These are phyloP conservation scores for Chalara sp. DNA, from an alignment of 2,329 filamentous ascomycete genomes.

Conservation along the genomic window DNA sequence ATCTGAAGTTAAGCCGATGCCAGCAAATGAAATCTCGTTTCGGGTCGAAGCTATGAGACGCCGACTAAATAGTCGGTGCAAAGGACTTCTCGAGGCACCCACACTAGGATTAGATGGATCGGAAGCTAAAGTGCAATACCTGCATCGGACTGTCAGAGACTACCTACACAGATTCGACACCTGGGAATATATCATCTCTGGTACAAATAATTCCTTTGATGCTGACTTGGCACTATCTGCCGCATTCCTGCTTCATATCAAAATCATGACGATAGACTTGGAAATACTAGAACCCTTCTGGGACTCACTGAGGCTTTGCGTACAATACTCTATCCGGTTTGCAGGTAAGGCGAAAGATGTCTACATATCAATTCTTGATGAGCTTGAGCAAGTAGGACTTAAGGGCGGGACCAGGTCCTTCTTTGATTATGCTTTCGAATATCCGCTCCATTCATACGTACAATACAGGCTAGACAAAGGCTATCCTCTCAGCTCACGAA, in stretches of 20 bases:
- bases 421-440: too few relatives aligned
- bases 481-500: too few relatives aligned
- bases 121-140: slow-evolving; percentile 6
- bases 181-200: neutral
- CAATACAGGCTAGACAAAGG: too few relatives aligned
- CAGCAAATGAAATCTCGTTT: slow-evolving; percentile 1
- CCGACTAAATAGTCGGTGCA: slow-evolving; percentile 14
- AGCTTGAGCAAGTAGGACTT: too few relatives aligned
- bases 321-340: too few relatives aligned
- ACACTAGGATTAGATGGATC: neutral
- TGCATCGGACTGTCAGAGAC: slow-evolving; percentile 11
- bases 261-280: neutral
- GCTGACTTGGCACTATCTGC: neutral
- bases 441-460: too few relatives aligned
- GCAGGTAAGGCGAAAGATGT: too few relatives aligned
- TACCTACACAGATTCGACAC: neutral
- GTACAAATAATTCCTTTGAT: neutral
- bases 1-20: neutral
- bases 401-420: too few relatives aligned
- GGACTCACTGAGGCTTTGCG: too few relatives aligned
- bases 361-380: too few relatives aligned
- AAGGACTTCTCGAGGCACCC: slow-evolving; percentile 6
- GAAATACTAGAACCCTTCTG: too few relatives aligned
- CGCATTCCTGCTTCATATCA: neutral
- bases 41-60: slow-evolving; percentile 9